phyloP scores from a whole-genome alignment of 805 yeast genomes.

The Saturnispora bothae region DNA sequence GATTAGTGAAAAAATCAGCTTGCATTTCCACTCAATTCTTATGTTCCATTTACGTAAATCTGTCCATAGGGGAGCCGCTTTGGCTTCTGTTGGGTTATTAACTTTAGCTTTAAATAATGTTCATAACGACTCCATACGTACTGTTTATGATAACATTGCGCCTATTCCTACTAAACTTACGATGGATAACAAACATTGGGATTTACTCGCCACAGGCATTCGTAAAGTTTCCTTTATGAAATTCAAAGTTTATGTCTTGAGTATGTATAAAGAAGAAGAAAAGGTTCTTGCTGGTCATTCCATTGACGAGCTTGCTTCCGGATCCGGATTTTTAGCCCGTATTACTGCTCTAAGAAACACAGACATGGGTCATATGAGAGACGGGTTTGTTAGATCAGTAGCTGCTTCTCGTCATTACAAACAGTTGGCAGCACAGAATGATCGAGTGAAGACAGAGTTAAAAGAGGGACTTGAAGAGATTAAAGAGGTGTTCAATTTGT shows the following conservation, averaged over 20 bases:
- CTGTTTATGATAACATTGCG: slow-evolving; percentile 22
- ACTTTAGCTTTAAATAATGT: too few relatives aligned
- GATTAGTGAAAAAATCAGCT: too few relatives aligned
- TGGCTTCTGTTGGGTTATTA: too few relatives aligned
- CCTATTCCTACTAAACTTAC: slow-evolving; percentile 20
- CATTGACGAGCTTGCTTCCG: slow-evolving; percentile 44
- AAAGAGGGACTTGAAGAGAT: slow-evolving; percentile 53
- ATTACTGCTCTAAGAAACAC: slow-evolving; percentile 85
- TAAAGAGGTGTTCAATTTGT: slow-evolving; percentile 41
- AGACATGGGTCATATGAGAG: slow-evolving; percentile 80
- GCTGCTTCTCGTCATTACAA: slow-evolving; percentile 56
- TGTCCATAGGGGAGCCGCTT: too few relatives aligned
- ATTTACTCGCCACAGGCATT: slow-evolving; percentile 68
- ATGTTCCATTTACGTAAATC: too few relatives aligned
- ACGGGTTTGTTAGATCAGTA: slow-evolving; percentile 77
- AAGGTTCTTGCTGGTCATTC: slow-evolving; percentile 37
- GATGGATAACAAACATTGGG: slow-evolving; percentile 26
- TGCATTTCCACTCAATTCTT: too few relatives aligned
- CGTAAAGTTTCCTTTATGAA: slow-evolving; percentile 74
- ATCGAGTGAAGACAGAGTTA: slow-evolving; percentile 27
- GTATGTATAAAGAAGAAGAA: slow-evolving; percentile 59
- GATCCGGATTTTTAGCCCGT: slow-evolving; percentile 57
- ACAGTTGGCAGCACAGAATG: slow-evolving; percentile 32
- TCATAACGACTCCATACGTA: too few relatives aligned
- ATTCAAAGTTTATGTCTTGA: slow-evolving; percentile 81